Conservation (phyloP, 2,329 filamentous ascomycete genomes). For the Domatiomyces catenatus region DNA sequence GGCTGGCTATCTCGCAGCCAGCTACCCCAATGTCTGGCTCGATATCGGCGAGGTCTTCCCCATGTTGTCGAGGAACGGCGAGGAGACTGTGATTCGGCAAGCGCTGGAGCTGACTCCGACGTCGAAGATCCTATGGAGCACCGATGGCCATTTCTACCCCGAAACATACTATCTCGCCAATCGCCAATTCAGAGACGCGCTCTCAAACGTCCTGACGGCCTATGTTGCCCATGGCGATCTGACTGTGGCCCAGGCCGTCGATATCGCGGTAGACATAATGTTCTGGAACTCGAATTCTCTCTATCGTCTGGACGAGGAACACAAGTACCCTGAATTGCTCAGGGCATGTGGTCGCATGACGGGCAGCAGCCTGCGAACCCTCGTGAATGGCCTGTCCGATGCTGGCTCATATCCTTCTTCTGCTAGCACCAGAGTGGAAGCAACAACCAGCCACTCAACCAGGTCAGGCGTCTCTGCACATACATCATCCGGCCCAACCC, state of each 20-base stretch:
- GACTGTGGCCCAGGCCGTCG: constrained; percentile 44
- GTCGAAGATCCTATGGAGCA: constrained; percentile 65
- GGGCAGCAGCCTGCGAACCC: constrained; percentile 13
- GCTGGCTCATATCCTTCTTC: constrained; percentile 8
- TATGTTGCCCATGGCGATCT: constrained; percentile 51
- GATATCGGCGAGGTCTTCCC: constrained; percentile 77
- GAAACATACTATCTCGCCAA: constrained; percentile 64
- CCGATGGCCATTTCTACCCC: constrained; percentile 63
- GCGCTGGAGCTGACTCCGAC: constrained; percentile 60
- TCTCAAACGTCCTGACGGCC: constrained; percentile 51
- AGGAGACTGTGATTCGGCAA: constrained; percentile 54
- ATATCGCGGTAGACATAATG: constrained; percentile 50
- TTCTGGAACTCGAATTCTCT: constrained; percentile 66
- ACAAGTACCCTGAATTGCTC: constrained; percentile 16
- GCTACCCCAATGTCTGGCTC: constrained; percentile 65
- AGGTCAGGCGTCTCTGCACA: constrained; percentile 5
- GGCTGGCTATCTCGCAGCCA: constrained; percentile 59
- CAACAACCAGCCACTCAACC: constrained; percentile 1
- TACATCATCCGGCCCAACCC: constrained; percentile 1
- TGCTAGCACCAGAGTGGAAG: constrained; percentile 10
- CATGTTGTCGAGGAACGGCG: constrained; percentile 58
- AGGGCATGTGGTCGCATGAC: constrained; percentile 12
- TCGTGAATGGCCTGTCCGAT: constrained; percentile 15
- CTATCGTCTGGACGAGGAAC: constrained; percentile 43
- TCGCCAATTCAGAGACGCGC: constrained; percentile 53